phyloP scores from a whole-genome alignment of 2,329 filamentous ascomycete genomes.

The Neurospora sp. region DNA sequence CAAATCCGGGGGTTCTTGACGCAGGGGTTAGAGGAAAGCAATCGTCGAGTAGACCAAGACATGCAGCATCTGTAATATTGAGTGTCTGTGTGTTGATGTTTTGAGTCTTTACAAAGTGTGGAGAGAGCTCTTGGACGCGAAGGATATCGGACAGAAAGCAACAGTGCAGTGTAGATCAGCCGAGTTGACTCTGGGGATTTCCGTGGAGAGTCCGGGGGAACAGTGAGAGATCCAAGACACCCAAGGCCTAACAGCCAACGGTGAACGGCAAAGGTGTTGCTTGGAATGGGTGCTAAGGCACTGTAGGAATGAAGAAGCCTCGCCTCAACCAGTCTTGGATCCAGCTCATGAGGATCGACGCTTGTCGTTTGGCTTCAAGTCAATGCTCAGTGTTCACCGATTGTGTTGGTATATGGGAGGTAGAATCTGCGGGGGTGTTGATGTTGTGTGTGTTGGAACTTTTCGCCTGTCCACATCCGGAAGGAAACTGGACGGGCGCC shows the following conservation, averaged over 20 bases:
- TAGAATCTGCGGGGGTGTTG: neutral
- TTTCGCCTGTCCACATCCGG: neutral
- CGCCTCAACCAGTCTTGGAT: neutral
- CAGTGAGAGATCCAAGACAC: neutral
- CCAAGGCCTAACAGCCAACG: neutral
- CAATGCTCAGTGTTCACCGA: neutral
- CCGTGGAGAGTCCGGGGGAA: constrained; percentile 3
- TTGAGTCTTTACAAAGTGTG: neutral
- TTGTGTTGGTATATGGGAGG: neutral
- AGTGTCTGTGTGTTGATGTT: neutral
- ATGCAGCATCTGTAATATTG: neutral
- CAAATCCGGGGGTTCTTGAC: neutral
- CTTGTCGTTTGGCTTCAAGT: neutral
- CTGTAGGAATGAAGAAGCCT: neutral
- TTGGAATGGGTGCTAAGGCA: neutral
- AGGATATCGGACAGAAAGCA: neutral
- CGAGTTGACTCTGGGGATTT: neutral
- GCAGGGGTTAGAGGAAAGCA: neutral
- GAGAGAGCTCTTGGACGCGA: neutral
- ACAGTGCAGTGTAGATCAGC: constrained; percentile 8
- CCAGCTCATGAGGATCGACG: neutral
- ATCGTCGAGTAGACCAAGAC: constrained; percentile 7
- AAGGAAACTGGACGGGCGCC: neutral
- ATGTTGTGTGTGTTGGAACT: neutral
- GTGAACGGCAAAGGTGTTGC: neutral